These are phyloP conservation scores for Silene conica DNA, from an alignment of 148 eudicot genomes.

Conservation along the genomic window DNA sequence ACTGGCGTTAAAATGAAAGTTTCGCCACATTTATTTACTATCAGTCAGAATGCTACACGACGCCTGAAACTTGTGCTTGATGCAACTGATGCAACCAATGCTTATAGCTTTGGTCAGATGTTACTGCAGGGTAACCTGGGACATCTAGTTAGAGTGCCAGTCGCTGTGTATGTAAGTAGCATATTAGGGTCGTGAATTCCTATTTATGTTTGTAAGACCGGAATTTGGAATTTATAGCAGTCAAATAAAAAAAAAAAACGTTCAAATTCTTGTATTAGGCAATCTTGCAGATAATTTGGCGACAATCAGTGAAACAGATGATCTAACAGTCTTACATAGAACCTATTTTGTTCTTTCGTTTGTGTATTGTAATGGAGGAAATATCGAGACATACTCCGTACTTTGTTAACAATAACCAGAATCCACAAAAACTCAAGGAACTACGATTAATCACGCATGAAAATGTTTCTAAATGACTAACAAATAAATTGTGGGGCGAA, in stretches of 20 bases:
- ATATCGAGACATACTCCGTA: no score
- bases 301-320: no score
- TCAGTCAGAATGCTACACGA: conserved; percentile 35
- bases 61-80: conserved; percentile 34
- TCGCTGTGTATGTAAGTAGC: conserved; percentile 55
- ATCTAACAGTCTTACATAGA: no score
- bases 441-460: background rate
- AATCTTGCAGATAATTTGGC: background rate
- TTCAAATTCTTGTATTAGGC: background rate
- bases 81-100: conserved; percentile 39
- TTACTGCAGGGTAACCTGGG: conserved; percentile 43
- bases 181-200: conserved; percentile 36
- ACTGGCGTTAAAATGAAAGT: conserved; percentile 47
- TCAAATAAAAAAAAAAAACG: no score
- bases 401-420: no score
- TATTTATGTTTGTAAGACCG: background rate
- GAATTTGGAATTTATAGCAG: no score
- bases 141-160: conserved; percentile 56
- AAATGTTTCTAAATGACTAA: conserved; percentile 15
- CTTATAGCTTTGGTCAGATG: conserved; percentile 55
- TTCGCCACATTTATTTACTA: conserved; percentile 31
- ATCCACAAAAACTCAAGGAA: background rate
- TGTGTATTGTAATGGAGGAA: no score
- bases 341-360: no score
- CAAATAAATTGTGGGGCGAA: conserved; percentile 3